Evolutionary conservation across 192 early-diverging fungal species (phyloP), one percentile per base, ranked within the genome.

Genomic region (Umbelopsis sp.): DNA sequence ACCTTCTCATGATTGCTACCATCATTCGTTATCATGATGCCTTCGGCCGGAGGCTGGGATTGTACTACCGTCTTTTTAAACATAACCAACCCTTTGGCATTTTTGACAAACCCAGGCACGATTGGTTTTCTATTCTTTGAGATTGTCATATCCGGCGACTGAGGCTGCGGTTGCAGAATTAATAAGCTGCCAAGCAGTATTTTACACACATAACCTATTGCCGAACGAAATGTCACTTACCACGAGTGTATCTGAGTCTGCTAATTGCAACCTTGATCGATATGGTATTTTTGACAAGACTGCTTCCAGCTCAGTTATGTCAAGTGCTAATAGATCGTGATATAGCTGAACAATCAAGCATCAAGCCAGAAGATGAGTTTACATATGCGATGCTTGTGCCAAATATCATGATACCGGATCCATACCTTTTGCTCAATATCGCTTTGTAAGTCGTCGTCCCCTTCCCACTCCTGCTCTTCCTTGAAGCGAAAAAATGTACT

Each of bases 401-500:
- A 49, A 4, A 21, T 49, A 18, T 49, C 2, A 49, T 9, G 5
- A 49, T 49, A 21, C 16, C 15, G 12, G 20, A 6, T 49, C 15
- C 53, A 10, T 15, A 61, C 55, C 30, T 35, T 25, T 61, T 61
- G 55, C 25, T 61, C 55, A 11, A 8, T 35, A 1, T 61, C 30
- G 33, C 55, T 35, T 15, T 61, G 55, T 12, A 61, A 13, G 6
- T 30, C 55, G 27, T 49, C 27, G 11, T 66, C 22, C 23, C 51
- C 45, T 33, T 66, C 22, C 66, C 66, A 73, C 44, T 67, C 33
- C 45, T 78, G 70, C 41, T 77, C 76, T 51, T 73, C 71, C 49
- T 78, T 78, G 47, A 78, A 78, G 20, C 73, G 73, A 65, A 78
- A 78, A 66, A 69, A 73, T 16, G 71, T 25, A 11, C 67, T 25